Percentiles rank a stretch among this genome's conserved stretches.
phyloP scores from a whole-genome alignment of 164 flowering plant species.

The Liriodendron chinense region DNA sequence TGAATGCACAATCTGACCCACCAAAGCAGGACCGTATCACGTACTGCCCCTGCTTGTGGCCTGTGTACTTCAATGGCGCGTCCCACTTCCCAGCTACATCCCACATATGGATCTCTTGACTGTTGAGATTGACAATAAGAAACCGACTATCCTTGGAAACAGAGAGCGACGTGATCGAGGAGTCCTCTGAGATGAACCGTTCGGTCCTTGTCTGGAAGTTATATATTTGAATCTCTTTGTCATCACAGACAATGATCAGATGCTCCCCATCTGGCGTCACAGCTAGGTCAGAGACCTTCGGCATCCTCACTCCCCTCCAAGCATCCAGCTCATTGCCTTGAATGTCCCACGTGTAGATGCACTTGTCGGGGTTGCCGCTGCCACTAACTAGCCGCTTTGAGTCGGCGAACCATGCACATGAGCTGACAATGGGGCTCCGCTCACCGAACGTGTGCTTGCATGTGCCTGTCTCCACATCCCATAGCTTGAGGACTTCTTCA shows the following conservation, averaged over 20 bases:
- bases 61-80: conserved; percentile 49
- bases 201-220: conserved; percentile 60
- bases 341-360: conserved; percentile 82
- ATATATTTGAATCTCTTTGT: conserved; percentile 62
- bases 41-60: conserved; percentile 75
- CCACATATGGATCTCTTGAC: conserved; percentile 92
- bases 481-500: conserved; percentile 71
- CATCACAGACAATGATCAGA: conserved; percentile 62
- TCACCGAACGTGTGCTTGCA: conserved; percentile 75
- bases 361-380: conserved; percentile 70
- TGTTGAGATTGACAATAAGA: conserved; percentile 74
- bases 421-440: conserved; percentile 57
- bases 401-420: conserved; percentile 97
- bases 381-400: conserved; percentile 74
- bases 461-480: conserved; percentile 87
- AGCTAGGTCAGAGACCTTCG: conserved; percentile 75
- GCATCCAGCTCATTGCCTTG: conserved; percentile 75
- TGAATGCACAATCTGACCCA: conserved; percentile 57
- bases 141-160: conserved; percentile 61
- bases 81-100: conserved; percentile 59
- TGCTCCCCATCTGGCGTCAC: conserved; percentile 76
- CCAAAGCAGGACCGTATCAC: conserved; percentile 96
- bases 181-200: conserved; percentile 58
- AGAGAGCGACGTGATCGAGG: conserved; percentile 74
- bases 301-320: conserved; percentile 79